Base-by-base conservation (phyloP, 2,329 filamentous ascomycete genomes). In the Fusarium nisikadoi region DNA sequence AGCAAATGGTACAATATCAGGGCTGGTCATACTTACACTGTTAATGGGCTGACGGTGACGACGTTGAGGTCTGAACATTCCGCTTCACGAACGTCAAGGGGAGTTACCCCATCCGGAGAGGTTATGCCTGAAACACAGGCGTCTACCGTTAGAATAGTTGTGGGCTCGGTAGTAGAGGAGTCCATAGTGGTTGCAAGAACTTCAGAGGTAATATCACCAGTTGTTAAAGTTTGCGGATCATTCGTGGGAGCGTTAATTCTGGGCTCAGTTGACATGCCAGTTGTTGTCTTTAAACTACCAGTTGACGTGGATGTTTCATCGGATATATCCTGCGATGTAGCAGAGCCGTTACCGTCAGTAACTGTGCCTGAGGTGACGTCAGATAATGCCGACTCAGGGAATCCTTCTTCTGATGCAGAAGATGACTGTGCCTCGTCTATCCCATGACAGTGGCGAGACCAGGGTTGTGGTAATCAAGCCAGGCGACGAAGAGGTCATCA, bases 1-100 rank as follows among this genome's bases (percentile, higher is more conserved):
- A 42, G 13, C 2, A 25, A 6, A 42, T 17, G 13, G n/a, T 20
- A 14, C 8, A 6, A 1, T 14, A 25, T 8, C 9, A 5, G 6
- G n/a, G n/a, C 12, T 39, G 8, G 31, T 19, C 8, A 17, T 25
- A 31, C 47, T 2, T 6, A 61, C 57, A 55, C 57, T 55, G 5
- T 9, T 6, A 38, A 25, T 8, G 35, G 38, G 35, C 13, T 49
- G 13, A 62, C 36, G 0, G 43, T 60, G 7, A 49, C 43, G 1
- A 20, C 7, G 10, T 60, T 60, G 9, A 38, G 17, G 1, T 19
- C 36, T 6, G 33, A 17, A 25, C 23, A 36, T 25, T 60, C 36
- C 8, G 13, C 23, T 17, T 23, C 13, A 29, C 19, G 42, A 9
- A n/a, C 10, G 10, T 5, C 4, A 1, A 16, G 27, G 10, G 3